A percentile compares a stretch with the other conserved stretches of the same genome.
phyloP scores from a whole-genome alignment of 805 yeast species.

The Hanseniaspora hatyaiensis region DNA sequence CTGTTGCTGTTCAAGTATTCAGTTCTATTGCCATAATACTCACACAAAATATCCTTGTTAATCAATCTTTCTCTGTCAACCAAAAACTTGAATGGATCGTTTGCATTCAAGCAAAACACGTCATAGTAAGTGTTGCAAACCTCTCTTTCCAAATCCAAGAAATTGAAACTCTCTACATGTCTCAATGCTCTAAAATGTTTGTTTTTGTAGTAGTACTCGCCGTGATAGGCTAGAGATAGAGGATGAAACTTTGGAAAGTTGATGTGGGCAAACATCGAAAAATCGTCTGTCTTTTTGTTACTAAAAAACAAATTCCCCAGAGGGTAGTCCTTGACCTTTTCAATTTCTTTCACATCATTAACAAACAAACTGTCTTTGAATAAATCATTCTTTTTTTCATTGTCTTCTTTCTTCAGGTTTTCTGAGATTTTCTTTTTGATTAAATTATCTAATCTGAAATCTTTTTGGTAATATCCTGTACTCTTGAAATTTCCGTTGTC shows the following conservation, averaged over 20 bases:
- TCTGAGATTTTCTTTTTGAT: not conserved
- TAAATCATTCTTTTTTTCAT: not conserved
- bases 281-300: conserved; percentile 15
- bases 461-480: conserved; percentile 64
- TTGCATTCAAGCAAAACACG: conserved; percentile 1
- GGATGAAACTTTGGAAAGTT: conserved; percentile 34
- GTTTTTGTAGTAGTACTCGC: conserved; percentile 18
- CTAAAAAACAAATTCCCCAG: conserved; percentile 3
- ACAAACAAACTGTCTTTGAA: too few relatives aligned
- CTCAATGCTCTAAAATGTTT: conserved; percentile 15
- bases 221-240: conserved; percentile 19
- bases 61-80: not conserved
- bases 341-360: not conserved
- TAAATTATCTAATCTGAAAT: conserved; percentile 48
- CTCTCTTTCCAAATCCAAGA: conserved; percentile 7
- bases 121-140: conserved; percentile 2
- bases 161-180: not conserved
- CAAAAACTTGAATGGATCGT: not conserved
- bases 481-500: conserved; percentile 53
- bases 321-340: conserved; percentile 10
- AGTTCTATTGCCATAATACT: not conserved
- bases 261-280: conserved; percentile 32
- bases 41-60: not conserved
- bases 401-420: conserved; percentile 14
- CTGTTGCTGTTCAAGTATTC: not conserved